A percentile compares a stretch with the other conserved stretches of the same genome.
These are phyloP conservation scores for Kappamyces sp. DNA, from an alignment of 192 early-diverging fungal species.

Conservation along the genomic window DNA sequence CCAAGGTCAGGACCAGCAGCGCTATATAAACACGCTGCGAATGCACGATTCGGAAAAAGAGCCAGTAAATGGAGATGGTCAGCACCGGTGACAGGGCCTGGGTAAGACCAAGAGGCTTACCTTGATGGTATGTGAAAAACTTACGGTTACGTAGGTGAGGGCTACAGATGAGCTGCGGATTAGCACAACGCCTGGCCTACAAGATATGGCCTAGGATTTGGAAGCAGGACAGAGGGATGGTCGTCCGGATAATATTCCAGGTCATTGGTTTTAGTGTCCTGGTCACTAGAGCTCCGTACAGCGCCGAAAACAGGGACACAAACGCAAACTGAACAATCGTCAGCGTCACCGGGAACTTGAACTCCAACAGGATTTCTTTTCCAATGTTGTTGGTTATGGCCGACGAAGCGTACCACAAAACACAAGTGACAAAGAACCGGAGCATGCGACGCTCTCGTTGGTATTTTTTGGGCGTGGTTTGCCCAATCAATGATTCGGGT, in stretches of 20 bases:
- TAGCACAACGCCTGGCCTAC: too few relatives aligned
- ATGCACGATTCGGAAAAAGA: conserved; percentile 64
- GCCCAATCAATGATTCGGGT: neutral
- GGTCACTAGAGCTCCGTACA: conserved; percentile 29
- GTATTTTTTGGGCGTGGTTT: neutral
- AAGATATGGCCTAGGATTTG: conserved; percentile 82
- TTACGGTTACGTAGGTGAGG: conserved; percentile 72
- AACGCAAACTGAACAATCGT: conserved; percentile 80
- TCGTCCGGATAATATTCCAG: conserved; percentile 49
- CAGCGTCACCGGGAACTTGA: conserved; percentile 74
- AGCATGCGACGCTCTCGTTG: neutral
- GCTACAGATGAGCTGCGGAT: conserved; percentile 49
- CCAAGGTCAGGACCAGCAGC: conserved; percentile 71
- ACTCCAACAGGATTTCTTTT: conserved; percentile 72
- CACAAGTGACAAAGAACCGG: conserved; percentile 59
- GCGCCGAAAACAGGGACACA: conserved; percentile 59
- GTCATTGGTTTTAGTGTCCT: conserved; percentile 52
- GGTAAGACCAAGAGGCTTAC: conserved; percentile 29
- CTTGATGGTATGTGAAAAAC: conserved; percentile 86
- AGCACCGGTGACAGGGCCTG: conserved; percentile 80
- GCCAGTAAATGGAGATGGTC: conserved; percentile 70
- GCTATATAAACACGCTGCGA: conserved; percentile 67
- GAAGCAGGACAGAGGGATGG: conserved; percentile 68
- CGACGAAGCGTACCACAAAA: conserved; percentile 76
- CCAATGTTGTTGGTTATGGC: conserved; percentile 78